Evolutionary conservation across 176 grass and related monocot genomes (phyloP).

Genomic region (Pharus latifolius): DNA sequence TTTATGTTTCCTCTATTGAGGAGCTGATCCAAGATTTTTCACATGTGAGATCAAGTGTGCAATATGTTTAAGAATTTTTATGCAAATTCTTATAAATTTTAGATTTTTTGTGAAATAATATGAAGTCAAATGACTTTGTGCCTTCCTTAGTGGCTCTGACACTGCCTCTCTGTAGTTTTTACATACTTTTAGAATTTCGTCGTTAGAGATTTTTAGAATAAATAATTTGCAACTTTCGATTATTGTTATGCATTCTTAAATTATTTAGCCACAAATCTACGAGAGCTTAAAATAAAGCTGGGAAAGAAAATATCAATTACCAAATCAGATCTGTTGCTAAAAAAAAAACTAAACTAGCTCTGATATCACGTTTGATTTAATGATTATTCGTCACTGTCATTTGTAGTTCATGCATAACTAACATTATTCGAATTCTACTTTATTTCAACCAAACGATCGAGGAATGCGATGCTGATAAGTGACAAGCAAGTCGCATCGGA

Average conservation of each 20-base stretch:
- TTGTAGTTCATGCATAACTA: neutral
- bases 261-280: neutral
- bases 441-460: neutral
- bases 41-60: too few relatives aligned
- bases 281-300: neutral
- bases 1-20: too few relatives aligned
- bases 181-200: neutral
- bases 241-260: too few relatives aligned
- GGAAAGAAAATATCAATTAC: neutral
- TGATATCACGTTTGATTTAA: neutral
- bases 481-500: slow-evolving; percentile 17
- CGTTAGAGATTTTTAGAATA: neutral
- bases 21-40: too few relatives aligned
- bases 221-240: neutral
- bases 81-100: too few relatives aligned
- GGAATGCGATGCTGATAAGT: neutral
- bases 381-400: neutral
- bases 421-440: neutral
- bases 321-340: slow-evolving; percentile 10
- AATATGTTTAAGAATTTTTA: too few relatives aligned
- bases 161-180: too few relatives aligned
- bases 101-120: too few relatives aligned
- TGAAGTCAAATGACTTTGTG: too few relatives aligned
- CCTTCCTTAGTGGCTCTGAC: too few relatives aligned
- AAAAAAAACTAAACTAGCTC: too few relatives aligned